Base-by-base conservation (phyloP, 805 yeast species). In the Suhomyces vadensis region DNA sequence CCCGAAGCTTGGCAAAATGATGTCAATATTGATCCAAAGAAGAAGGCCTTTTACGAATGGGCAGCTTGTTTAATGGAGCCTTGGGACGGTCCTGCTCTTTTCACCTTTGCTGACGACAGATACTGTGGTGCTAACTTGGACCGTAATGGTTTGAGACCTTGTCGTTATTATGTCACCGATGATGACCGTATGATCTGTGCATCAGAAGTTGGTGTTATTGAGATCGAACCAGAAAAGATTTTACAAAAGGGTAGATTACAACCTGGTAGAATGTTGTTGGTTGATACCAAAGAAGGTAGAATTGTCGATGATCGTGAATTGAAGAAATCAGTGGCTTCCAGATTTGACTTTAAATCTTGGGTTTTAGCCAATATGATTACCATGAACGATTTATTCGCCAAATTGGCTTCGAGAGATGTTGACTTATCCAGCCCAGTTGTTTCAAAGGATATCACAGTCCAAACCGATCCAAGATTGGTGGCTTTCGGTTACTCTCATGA, bases 51-150 rank as follows among this genome's bases (percentile, higher is more conserved):
- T 69, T 92, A 92, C 71, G 97, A 94, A 67, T 92, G 98, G 98
- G 98, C 97, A 38, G 96, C 98, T 9, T 90, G 97, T 71, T 72
- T 92, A 53, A 94, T 94, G 97, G 99, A 92, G 73, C 98, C 98
- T 6, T 92, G 99, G 99, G 99, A 92, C 71, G 99, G 99, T 53
- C 99, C 99, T 14, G 98, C 98, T 26, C 73, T 94, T 54, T 87
- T 92, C 74, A 90, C 96, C 23, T 94, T 92, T 67, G 92, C 97
- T 27, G 98, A 92, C 67, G 97, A 96, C 55, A 80, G 98, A 57
- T 92, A 88, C 78, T 89, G 97, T 71, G 99, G 99, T 75, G 99
- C 99, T 39, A 91, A 91, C 66, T 78, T 94, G 54, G 99, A 92
- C 71, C 82, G 99, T 72, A 92, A 94, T 64, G 99, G 99, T 51